phyloP scores from a whole-genome alignment of 352 stramenopile species.

The Globisporangium heterothallicum region DNA sequence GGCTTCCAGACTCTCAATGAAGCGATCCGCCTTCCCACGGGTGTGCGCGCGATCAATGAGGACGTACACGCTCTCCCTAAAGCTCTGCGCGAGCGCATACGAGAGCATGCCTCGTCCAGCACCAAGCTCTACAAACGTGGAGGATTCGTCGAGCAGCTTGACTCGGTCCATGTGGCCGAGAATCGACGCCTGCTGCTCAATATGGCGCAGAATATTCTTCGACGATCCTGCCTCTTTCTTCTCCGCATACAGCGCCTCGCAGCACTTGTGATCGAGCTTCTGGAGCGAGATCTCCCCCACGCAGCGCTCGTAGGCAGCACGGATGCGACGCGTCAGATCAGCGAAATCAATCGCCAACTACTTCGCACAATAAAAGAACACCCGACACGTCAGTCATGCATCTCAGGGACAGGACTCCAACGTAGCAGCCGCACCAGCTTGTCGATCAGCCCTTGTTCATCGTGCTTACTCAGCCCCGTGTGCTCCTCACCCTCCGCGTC shows the following conservation, averaged over 20 bases:
- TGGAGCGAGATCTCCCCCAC: conserved; percentile 55
- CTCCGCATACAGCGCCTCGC: conserved; percentile 50
- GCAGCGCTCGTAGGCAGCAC: conserved; percentile 39
- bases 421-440: conserved; percentile 32
- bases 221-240: conserved; percentile 52
- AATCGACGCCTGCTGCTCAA: conserved; percentile 81
- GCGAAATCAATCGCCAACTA: conserved; percentile 49
- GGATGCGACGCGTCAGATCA: conserved; percentile 41
- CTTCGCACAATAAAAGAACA: not conserved
- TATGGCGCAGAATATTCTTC: conserved; percentile 67
- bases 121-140: conserved; percentile 67
- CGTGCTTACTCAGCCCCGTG: conserved; percentile 24
- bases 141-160: conserved; percentile 35
- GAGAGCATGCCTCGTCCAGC: conserved; percentile 77
- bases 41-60: conserved; percentile 72
- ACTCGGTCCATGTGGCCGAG: conserved; percentile 68
- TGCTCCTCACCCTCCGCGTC: conserved; percentile 24
- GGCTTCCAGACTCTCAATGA: conserved; percentile 31
- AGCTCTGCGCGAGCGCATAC: conserved; percentile 63
- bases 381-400: not conserved
- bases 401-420: not conserved
- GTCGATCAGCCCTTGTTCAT: conserved; percentile 67
- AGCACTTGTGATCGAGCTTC: conserved; percentile 66
- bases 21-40: conserved; percentile 69
- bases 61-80: conserved; percentile 57